Conservation (phyloP, 495 filamentous ascomycete species). For the Hypoxylon subgilvum region DNA sequence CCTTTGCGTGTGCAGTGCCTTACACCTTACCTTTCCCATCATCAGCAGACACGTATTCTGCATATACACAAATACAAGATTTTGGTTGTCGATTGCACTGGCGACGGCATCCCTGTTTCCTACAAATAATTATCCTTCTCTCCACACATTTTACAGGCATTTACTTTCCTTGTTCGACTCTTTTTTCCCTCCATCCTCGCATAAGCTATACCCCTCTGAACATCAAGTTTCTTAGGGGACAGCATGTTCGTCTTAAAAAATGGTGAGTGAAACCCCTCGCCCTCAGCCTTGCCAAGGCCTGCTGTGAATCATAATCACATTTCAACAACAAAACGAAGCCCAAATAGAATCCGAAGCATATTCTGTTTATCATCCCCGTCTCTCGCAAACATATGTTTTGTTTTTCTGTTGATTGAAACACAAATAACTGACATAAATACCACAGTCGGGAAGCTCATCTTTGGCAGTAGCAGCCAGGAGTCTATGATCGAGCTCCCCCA, state of each 20-base stretch:
- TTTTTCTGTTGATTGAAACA: neutral
- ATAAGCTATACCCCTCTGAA: no score
- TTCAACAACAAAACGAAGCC: neutral
- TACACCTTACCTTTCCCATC: neutral
- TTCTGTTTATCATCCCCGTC: no score
- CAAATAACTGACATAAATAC: conserved; percentile 23
- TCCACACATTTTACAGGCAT: neutral
- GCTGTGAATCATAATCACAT: neutral
- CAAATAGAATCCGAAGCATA: no score
- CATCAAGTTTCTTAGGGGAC: conserved; percentile 9
- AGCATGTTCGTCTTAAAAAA: conserved; percentile 48
- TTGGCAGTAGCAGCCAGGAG: conserved; percentile 88
- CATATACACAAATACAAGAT: conserved; percentile 1
- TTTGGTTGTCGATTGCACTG: conserved; percentile 11
- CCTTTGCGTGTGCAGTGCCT: no score
- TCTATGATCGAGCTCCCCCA: conserved; percentile 91
- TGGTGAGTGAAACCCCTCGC: conserved; percentile 35
- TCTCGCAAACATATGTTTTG: no score
- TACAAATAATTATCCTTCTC: conserved; percentile 1
- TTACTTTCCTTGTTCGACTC: neutral
- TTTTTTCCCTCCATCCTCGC: neutral
- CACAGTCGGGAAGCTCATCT: conserved; percentile 87
- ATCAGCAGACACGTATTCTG: conserved; percentile 13
- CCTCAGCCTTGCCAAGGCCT: conserved; percentile 3
- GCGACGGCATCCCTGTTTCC: conserved; percentile 17